These are phyloP conservation scores for Fusarium avenaceum DNA, from an alignment of 2,329 filamentous ascomycete species.

Conservation along the genomic window DNA sequence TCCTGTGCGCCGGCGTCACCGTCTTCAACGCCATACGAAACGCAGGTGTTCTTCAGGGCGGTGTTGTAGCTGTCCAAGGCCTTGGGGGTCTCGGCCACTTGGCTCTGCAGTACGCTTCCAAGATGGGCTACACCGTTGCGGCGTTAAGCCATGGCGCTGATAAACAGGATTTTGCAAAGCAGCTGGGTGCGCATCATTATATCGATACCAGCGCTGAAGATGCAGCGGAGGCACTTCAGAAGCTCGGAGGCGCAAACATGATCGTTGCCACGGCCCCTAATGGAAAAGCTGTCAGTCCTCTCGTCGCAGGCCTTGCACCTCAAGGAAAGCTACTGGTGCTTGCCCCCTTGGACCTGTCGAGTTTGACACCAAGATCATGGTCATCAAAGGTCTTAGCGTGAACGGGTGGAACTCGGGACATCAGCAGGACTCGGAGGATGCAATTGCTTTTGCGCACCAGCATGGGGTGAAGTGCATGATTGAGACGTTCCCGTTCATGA, in stretches of 20 bases:
- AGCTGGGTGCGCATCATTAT: conserved; percentile 60
- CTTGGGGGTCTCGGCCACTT: too few relatives aligned
- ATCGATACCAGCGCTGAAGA: conserved; percentile 67
- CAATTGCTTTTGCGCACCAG: conserved; percentile 63
- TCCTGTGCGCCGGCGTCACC: too few relatives aligned
- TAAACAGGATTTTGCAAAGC: conserved; percentile 75
- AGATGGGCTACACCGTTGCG: conserved; percentile 59
- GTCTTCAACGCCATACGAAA: too few relatives aligned
- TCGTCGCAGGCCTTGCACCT: conserved; percentile 67
- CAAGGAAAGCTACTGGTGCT: conserved; percentile 59
- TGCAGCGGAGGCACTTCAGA: conserved; percentile 61
- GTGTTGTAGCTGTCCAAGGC: too few relatives aligned
- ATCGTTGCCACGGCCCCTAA: conserved; percentile 75
- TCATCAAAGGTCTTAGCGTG: conserved; percentile 68
- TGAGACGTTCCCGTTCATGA: conserved; percentile 71
- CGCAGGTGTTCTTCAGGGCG: too few relatives aligned
- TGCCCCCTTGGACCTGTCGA: conserved; percentile 58
- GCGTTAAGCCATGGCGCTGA: conserved; percentile 74
- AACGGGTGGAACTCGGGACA: conserved; percentile 75
- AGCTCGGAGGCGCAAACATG: conserved; percentile 71
- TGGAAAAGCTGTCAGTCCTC: conserved; percentile 63
- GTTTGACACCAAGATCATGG: conserved; percentile 58
- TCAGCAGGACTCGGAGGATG: conserved; percentile 72
- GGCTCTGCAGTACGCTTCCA: too few relatives aligned
- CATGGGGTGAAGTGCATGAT: conserved; percentile 71